phyloP scores from a whole-genome alignment of 2,329 filamentous ascomycete genomes.

The Sarocladium strictum region DNA sequence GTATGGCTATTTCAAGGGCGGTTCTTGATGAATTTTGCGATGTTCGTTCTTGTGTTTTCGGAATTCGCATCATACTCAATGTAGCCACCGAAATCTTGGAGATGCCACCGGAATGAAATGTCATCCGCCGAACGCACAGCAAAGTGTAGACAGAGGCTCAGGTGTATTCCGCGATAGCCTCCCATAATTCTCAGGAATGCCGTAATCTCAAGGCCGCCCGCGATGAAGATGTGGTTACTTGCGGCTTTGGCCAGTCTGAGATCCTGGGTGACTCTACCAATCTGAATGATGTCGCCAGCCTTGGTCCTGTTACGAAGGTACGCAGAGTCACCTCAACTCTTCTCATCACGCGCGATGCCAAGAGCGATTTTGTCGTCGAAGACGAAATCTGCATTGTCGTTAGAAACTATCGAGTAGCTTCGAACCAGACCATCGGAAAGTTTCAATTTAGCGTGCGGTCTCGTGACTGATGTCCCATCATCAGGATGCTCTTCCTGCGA shows the following conservation, averaged over 20 bases:
- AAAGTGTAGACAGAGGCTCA: slow-evolving; percentile 50
- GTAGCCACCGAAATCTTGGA: slow-evolving; percentile 34
- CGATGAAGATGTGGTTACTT: slow-evolving; percentile 57
- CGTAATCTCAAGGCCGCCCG: slow-evolving; percentile 60
- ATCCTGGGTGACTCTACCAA: slow-evolving; percentile 43
- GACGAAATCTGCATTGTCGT: background rate
- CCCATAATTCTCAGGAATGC: slow-evolving; percentile 51
- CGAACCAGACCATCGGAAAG: slow-evolving; percentile 51
- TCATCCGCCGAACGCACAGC: slow-evolving; percentile 47
- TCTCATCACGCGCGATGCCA: slow-evolving; percentile 49
- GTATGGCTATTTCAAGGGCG: slow-evolving; percentile 50
- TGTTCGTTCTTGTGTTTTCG: slow-evolving; percentile 45
- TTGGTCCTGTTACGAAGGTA: slow-evolving; percentile 47
- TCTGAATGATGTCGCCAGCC: slow-evolving; percentile 43
- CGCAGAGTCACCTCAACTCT: slow-evolving; percentile 53
- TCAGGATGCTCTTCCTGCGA: slow-evolving; percentile 16
- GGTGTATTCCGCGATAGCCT: slow-evolving; percentile 36
- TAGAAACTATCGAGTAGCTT: slow-evolving; percentile 48
- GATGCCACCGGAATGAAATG: slow-evolving; percentile 45
- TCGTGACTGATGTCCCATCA: slow-evolving; percentile 23
- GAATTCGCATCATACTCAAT: slow-evolving; percentile 48
- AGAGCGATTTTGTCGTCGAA: slow-evolving; percentile 43
- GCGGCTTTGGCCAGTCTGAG: slow-evolving; percentile 40
- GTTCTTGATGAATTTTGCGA: slow-evolving; percentile 40
- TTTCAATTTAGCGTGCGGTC: slow-evolving; percentile 51